These are phyloP conservation scores for Paecilomyces sp. DNA, from an alignment of 2,329 filamentous ascomycete genomes.

Conservation along the genomic window DNA sequence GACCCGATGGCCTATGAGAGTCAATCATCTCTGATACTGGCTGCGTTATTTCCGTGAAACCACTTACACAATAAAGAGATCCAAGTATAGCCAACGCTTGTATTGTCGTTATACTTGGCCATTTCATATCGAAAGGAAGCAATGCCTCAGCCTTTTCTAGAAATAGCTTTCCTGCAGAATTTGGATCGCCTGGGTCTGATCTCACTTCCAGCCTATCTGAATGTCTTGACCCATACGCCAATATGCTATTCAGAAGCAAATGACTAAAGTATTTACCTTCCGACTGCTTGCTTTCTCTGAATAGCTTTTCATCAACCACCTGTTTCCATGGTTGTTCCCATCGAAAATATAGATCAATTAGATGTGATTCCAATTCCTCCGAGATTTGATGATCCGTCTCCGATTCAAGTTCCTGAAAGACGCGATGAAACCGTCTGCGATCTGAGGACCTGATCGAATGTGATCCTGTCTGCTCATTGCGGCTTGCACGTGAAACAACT, in stretches of 20 bases:
- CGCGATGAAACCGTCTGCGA: background rate
- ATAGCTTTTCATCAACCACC: conserved; percentile 28
- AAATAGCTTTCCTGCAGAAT: conserved; percentile 26
- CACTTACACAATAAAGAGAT: conserved; percentile 18
- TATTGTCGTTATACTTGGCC: conserved; percentile 30
- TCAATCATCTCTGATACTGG: background rate
- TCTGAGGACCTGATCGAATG: conserved; percentile 2
- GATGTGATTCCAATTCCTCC: conserved; percentile 19
- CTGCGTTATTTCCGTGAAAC: background rate
- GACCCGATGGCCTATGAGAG: conserved; percentile 21
- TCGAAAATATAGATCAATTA: conserved; percentile 28
- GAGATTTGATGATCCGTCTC: conserved; percentile 5
- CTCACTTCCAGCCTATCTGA: conserved; percentile 24
- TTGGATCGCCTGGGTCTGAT: conserved; percentile 21
- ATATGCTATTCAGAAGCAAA: conserved; percentile 26
- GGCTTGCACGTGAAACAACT: background rate
- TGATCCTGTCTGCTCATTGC: background rate
- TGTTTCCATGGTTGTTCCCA: conserved; percentile 33
- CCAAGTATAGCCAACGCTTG: conserved; percentile 27
- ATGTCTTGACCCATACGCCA: conserved; percentile 27
- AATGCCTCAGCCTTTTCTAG: conserved; percentile 19
- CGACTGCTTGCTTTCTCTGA: conserved; percentile 19
- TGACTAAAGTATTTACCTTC: conserved; percentile 24
- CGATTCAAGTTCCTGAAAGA: background rate
- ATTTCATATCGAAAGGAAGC: conserved; percentile 14